Percentiles rank a stretch among this genome's conserved stretches.
Conservation (phyloP, 1,284 basidiomycete species). For the Veloporphyrellus conicus region DNA sequence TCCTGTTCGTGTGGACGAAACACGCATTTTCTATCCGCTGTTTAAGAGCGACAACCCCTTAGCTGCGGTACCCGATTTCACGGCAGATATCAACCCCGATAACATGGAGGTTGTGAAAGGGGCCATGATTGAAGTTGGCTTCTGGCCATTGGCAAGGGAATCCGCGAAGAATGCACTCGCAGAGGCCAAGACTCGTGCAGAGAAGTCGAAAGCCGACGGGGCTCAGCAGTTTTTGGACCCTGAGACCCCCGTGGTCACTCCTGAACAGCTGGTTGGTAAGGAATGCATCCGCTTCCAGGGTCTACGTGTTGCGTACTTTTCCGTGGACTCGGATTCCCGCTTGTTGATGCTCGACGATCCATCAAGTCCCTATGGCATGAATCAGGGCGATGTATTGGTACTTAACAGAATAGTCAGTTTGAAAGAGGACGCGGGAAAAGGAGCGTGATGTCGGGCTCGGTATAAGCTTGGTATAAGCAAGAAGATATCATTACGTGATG, state of each 20-base stretch:
- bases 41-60: constrained; percentile 94
- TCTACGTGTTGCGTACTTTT: constrained; percentile 92
- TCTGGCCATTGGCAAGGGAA: constrained; percentile 79
- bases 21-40: constrained; percentile 86
- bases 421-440: constrained; percentile 94
- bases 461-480: neutral
- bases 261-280: constrained; percentile 82
- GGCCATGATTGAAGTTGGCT: constrained; percentile 86
- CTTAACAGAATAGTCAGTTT: constrained; percentile 92
- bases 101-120: constrained; percentile 76
- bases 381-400: constrained; percentile 74
- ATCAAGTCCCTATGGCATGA: constrained; percentile 41
- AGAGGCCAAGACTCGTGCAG: constrained; percentile 66
- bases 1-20: constrained; percentile 85
- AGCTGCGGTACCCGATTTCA: constrained; percentile 63
- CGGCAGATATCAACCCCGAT: constrained; percentile 73
- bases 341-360: constrained; percentile 61
- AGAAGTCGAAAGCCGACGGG: constrained; percentile 45
- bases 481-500: constrained; percentile 11
- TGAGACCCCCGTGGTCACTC: constrained; percentile 65
- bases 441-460: constrained; percentile 14
- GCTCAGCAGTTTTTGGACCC: constrained; percentile 37
- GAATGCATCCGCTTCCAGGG: constrained; percentile 97
- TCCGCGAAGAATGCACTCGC: constrained; percentile 62
- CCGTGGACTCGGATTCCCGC: constrained; percentile 82